phyloP scores from a whole-genome alignment of 2,329 filamentous ascomycete genomes.

The Cladosporium halotolerans region DNA sequence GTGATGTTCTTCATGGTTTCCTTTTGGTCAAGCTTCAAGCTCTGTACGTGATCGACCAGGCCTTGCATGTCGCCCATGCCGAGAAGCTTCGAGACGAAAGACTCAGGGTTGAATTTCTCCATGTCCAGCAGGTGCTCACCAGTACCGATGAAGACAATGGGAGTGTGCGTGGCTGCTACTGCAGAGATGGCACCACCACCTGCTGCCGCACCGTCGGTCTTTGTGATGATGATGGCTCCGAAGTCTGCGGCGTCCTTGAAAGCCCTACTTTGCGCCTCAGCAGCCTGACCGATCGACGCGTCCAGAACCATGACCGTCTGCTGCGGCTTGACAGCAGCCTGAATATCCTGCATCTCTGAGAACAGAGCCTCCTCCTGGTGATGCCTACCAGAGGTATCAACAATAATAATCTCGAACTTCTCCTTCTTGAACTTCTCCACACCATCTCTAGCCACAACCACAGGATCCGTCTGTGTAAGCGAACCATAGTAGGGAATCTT shows the following conservation, averaged over 20 bases:
- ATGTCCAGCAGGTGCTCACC: constrained; percentile 96
- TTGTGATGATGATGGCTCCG: constrained; percentile 97
- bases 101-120: constrained; percentile 84
- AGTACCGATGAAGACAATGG: constrained; percentile 96
- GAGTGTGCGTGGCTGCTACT: constrained; percentile 90
- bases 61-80: constrained; percentile 98
- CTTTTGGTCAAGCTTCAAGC: constrained; percentile 91
- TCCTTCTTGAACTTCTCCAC: constrained; percentile 99
- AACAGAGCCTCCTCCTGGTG: constrained; percentile 92
- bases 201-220: constrained; percentile 91
- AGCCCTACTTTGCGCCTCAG: constrained; percentile 86
- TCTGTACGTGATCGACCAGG: constrained; percentile 92
- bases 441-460: constrained; percentile 86
- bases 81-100: constrained; percentile 87
- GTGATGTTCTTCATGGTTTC: constrained; percentile 99
- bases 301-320: constrained; percentile 99
- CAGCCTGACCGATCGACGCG: constrained; percentile 91
- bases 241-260: constrained; percentile 98
- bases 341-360: constrained; percentile 96
- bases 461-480: constrained; percentile 91
- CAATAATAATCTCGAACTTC: constrained; percentile 95
- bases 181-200: constrained; percentile 97
- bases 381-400: constrained; percentile 93
- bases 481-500: constrained; percentile 99
- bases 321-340: constrained; percentile 80